Evolutionary conservation across 1,284 basidiomycete species (phyloP).

Genomic region (Chalciporus sp.): DNA sequence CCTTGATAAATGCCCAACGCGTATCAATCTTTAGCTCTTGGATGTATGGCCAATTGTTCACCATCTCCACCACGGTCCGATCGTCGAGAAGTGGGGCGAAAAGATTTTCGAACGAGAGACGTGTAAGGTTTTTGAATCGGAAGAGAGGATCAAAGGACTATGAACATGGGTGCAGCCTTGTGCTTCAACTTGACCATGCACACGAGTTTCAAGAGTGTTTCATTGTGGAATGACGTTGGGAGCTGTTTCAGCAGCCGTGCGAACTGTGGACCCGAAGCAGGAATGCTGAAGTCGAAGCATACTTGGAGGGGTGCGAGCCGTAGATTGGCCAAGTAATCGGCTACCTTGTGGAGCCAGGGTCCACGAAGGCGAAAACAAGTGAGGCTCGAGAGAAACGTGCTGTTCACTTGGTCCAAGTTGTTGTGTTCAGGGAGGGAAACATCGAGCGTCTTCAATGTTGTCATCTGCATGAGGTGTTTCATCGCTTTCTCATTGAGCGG

Average conservation of each 20-base stretch:
- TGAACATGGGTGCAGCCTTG: too few relatives aligned
- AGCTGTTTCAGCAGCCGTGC: not conserved
- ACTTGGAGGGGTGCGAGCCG: not conserved
- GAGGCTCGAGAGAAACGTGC: not conserved
- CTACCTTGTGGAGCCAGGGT: not conserved
- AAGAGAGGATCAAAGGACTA: not conserved
- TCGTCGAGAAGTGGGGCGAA: not conserved
- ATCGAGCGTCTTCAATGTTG: not conserved
- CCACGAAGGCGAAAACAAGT: not conserved
- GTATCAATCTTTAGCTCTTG: slow-evolving; percentile 5
- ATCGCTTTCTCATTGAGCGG: not conserved
- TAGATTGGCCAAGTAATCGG: not conserved
- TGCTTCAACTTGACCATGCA: too few relatives aligned
- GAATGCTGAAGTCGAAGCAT: not conserved
- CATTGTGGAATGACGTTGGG: not conserved
- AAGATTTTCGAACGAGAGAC: not conserved
- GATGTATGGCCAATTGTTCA: not conserved
- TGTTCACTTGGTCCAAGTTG: not conserved
- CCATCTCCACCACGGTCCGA: not conserved
- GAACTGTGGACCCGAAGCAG: not conserved
- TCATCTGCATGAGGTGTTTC: not conserved
- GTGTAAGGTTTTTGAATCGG: slow-evolving; percentile 3
- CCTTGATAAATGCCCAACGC: too few relatives aligned
- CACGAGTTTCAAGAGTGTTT: not conserved
- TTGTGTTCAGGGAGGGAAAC: not conserved